Evolutionary conservation across 257 asterid species (phyloP), one percentile per base, ranked within the genome.

Genomic region (Lycium barbarum): DNA sequence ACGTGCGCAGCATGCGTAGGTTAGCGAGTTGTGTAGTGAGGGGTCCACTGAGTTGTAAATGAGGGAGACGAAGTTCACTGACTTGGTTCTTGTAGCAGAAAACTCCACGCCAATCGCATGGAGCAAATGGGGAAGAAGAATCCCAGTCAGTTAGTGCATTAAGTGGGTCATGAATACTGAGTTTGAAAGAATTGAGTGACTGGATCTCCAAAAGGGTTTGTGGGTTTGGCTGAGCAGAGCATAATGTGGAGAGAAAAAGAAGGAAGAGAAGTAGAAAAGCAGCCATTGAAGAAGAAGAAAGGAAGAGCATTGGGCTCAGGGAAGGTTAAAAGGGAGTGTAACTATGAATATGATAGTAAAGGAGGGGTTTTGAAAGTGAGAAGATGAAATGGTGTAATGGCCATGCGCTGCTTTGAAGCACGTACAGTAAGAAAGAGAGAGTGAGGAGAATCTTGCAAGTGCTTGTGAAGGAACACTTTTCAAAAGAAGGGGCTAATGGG

Each of bases 51-150:
- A 93, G 92, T 85, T 83, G 93, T 36, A 90, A 91, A 15, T 84
- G 88, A 13, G 96, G 94, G 12, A 93, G 91, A 1, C 93, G 92
- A 73, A 93, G 91, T 86, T 91, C 94, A 45, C 70, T 89, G 5
- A 93, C 96, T 35, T 83, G 89, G 7, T 84, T 84, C 40, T 80
- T 33, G 57, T 73, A 54, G 82, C 97, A 93, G 6, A 79, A 79
- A 14, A 93, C 90, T 7, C 97, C 97, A 35, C 91, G 91, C 97
- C 97, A 93, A 88, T 93, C 95, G 87, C 97, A 93, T 5, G 97
- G 97, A 71, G 95, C 92, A 6, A 87, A 85, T 7, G 92, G 91
- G 33, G 96, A 84, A 10, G 93, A 88, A 0, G 92, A 80, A 80
- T 81, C 89, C 97, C 97, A 93, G 18, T 88, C 88, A 81, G 9